A percentile compares a stretch with the other conserved stretches of the same genome.
Conservation (phyloP, 768 basidiomycete species). For the Pisolithus microcarpus region DNA sequence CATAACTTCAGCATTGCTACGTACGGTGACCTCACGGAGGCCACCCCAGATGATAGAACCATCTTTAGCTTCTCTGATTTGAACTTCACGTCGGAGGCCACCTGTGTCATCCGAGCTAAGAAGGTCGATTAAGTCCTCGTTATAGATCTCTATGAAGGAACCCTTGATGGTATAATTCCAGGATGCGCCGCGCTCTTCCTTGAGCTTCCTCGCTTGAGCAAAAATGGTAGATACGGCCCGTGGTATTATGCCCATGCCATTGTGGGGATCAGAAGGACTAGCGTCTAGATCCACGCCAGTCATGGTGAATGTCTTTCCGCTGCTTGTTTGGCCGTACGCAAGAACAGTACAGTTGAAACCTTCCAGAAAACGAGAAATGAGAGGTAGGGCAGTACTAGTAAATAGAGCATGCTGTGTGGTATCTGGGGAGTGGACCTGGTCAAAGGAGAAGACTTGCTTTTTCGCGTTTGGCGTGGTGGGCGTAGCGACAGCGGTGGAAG, state of each 20-base stretch:
- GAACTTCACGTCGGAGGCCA: constrained; percentile 74
- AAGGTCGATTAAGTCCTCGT: constrained; percentile 97
- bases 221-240: constrained; percentile 90
- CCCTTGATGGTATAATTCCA: constrained; percentile 82
- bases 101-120: constrained; percentile 65
- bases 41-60: constrained; percentile 98
- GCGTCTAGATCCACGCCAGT: constrained; percentile 88
- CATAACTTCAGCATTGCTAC: constrained; percentile 85
- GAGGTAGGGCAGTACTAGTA: constrained; percentile 74
- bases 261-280: constrained; percentile 74
- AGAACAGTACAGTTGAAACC: constrained; percentile 88
- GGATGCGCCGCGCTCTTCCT: constrained; percentile 62
- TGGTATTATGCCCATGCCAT: constrained; percentile 92
- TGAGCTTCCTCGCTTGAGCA: constrained; percentile 63
- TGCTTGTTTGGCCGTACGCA: constrained; percentile 29
- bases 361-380: constrained; percentile 80
- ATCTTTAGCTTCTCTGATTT: constrained; percentile 95
- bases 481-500: constrained; percentile 41
- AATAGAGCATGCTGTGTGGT: constrained; percentile 84
- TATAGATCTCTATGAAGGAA: constrained; percentile 97
- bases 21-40: constrained; percentile 85
- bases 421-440: constrained; percentile 86
- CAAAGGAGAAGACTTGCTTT: constrained; percentile 86
- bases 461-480: constrained; percentile 49
- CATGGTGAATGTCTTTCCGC: constrained; percentile 71